Conservation (phyloP, 768 basidiomycete genomes). For the Tulasnella sp. region DNA sequence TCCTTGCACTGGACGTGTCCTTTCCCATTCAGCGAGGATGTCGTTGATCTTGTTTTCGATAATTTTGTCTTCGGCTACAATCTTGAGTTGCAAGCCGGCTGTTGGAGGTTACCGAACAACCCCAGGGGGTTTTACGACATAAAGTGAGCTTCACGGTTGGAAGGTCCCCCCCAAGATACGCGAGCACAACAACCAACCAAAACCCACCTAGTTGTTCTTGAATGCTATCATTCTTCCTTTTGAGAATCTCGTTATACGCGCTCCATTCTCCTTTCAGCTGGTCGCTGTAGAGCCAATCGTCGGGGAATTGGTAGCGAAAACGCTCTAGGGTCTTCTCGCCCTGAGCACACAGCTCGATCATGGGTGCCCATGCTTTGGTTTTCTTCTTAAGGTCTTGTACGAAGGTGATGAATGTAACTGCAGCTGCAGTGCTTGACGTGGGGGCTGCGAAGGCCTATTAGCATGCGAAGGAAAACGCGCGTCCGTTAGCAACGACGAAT, state of each 20-base stretch:
- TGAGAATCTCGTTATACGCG: conserved; percentile 95
- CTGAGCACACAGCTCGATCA: conserved; percentile 88
- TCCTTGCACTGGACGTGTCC: conserved; percentile 92
- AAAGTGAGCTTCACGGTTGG: background rate
- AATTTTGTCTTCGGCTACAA: conserved; percentile 98
- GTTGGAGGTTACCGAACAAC: background rate
- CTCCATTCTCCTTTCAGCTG: conserved; percentile 97
- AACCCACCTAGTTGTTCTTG: conserved; percentile 89
- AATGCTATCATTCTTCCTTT: conserved; percentile 95
- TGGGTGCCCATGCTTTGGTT: conserved; percentile 91
- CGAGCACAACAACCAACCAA: conserved; percentile 6
- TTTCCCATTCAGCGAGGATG: conserved; percentile 87
- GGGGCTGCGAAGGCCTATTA: conserved; percentile 12
- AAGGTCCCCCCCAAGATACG: background rate
- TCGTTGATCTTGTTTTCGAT: conserved; percentile 93
- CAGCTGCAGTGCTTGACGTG: conserved; percentile 64
- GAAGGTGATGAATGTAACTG: conserved; percentile 98
- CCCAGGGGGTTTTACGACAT: background rate
- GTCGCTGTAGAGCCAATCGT: conserved; percentile 98
- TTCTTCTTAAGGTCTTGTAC: conserved; percentile 98
- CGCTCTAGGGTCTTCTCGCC: conserved; percentile 97
- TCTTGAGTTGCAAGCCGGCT: conserved; percentile 98
- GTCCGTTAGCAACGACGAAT: background rate
- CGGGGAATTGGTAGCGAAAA: conserved; percentile 92
- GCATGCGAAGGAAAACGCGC: background rate